These are phyloP conservation scores for Symmetrospora coprosmae DNA, from an alignment of 768 basidiomycete species.

Conservation along the genomic window DNA sequence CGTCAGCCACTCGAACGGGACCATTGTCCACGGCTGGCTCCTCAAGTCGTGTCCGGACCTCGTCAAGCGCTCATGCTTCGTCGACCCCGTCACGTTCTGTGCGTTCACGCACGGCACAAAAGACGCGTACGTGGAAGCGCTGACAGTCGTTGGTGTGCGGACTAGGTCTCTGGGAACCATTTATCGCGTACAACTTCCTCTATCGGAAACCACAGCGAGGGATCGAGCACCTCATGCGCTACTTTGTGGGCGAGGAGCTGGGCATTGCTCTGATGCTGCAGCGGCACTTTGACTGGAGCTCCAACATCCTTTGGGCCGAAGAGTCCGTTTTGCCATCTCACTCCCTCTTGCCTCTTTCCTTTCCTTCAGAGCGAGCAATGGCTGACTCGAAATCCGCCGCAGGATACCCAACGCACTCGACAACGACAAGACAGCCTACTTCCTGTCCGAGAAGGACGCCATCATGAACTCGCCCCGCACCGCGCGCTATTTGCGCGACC, in stretches of 20 bases:
- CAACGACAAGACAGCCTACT: slow-evolving; percentile 51
- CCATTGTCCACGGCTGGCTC: slow-evolving; percentile 73
- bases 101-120: not conserved
- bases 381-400: not conserved
- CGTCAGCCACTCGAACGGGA: slow-evolving; percentile 66
- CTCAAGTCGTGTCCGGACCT: slow-evolving; percentile 61
- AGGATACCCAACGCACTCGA: slow-evolving; percentile 37
- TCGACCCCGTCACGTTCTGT: slow-evolving; percentile 51
- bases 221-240: slow-evolving; percentile 61
- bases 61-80: slow-evolving; percentile 63
- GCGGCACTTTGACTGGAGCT: slow-evolving; percentile 38
- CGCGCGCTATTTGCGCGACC: slow-evolving; percentile 56
- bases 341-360: not conserved
- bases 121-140: not conserved
- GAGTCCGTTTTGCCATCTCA: slow-evolving; percentile 46
- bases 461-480: slow-evolving; percentile 69
- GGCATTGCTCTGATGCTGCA: slow-evolving; percentile 67
- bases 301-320: slow-evolving; percentile 78
- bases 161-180: slow-evolving; percentile 75
- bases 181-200: slow-evolving; percentile 81
- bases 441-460: slow-evolving; percentile 68
- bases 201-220: slow-evolving; percentile 48
- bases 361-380: no score
- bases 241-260: slow-evolving; percentile 74
- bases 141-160: slow-evolving; percentile 41